Evolutionary conservation across 495 filamentous ascomycete species (phyloP), one percentile per base, ranked within the genome.

Genomic region (Neurospora hispaniola): DNA sequence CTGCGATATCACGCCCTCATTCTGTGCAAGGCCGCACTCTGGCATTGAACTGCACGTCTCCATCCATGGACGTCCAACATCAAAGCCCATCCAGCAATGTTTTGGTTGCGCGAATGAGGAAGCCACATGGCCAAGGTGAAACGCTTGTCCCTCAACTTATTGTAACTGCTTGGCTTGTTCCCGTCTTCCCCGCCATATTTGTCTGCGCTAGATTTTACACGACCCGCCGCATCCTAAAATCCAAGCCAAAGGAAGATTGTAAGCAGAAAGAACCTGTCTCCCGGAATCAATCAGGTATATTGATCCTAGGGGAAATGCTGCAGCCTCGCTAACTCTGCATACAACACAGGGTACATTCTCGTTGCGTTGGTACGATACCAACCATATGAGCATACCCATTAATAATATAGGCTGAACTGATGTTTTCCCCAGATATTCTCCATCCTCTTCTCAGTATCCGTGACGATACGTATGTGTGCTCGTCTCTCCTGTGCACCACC

Each of bases 161-260:
- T 23, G 5, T 76, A 20, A 69, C 71, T n/a, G 46, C 44, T 14
- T 66, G 44, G 44, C 46, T 80, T 6, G 69, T 74, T 12, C 77
- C 78, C 9, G 48, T 44, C 3, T 73, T 78, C 42, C 71, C 78
- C 4, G 7, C 73, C 12, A 0, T 78, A 9, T 77, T 78, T 38
- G 73, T 80, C 8, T 69, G 23, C 14, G 48, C 76, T 23, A 74
- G 78, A 10, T 75, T 78, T 42, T 80, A 76, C 59, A 78, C 77
- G 5, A 72, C 77, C 38, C 73, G 71, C 3, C 48, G 10, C 18
- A 74, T 80, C 20, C 71, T 77, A 20, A 72, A 71, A 5, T 54
- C 18, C 2, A 71, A 77, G 31, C 72, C 75, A 69, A 70, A 69
- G 23, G 75, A 78, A 66, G 77, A 78, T 46, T 80, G 77, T 77